Evolutionary conservation across 2,329 filamentous ascomycete genomes (phyloP).

Genomic region (Chaetothyriales sp.): DNA sequence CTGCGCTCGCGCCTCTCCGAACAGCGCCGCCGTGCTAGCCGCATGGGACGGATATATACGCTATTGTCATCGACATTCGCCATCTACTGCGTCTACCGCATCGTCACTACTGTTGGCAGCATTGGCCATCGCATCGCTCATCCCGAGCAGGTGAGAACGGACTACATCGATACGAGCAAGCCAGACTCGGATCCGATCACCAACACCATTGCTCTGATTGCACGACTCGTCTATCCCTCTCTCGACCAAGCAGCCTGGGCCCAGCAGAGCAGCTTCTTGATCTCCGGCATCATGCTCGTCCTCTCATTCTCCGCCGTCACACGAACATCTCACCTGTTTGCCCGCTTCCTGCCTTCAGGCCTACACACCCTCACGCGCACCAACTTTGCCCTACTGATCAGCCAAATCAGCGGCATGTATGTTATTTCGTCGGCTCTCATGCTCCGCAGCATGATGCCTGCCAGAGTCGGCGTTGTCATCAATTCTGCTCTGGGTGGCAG

Average conservation of each 20-base stretch:
- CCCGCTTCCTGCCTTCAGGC: constrained; percentile 53
- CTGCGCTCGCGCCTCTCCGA: constrained; percentile 49
- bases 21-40: constrained; percentile 52
- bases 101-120: constrained; percentile 55
- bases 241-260: constrained; percentile 73
- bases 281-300: constrained; percentile 69
- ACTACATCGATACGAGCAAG: constrained; percentile 26
- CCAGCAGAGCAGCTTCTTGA: constrained; percentile 67
- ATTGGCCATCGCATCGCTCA: constrained; percentile 44
- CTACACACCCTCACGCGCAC: constrained; percentile 60
- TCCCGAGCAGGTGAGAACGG: constrained; percentile 26
- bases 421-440: constrained; percentile 68
- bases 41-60: constrained; percentile 48
- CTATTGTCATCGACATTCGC: constrained; percentile 55
- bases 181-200: constrained; percentile 68
- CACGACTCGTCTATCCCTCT: constrained; percentile 68
- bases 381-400: constrained; percentile 63
- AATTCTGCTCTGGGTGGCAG: constrained; percentile 51
- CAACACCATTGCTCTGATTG: constrained; percentile 63
- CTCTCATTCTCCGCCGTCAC: constrained; percentile 67
- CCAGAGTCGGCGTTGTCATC: constrained; percentile 61
- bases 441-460: constrained; percentile 61
- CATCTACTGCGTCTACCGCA: constrained; percentile 71
- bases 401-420: constrained; percentile 70
- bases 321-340: constrained; percentile 73